A percentile compares a stretch with the other conserved stretches of the same genome.
These are phyloP conservation scores for Xylaria sp. DNA, from an alignment of 2,329 filamentous ascomycete species.

Conservation along the genomic window DNA sequence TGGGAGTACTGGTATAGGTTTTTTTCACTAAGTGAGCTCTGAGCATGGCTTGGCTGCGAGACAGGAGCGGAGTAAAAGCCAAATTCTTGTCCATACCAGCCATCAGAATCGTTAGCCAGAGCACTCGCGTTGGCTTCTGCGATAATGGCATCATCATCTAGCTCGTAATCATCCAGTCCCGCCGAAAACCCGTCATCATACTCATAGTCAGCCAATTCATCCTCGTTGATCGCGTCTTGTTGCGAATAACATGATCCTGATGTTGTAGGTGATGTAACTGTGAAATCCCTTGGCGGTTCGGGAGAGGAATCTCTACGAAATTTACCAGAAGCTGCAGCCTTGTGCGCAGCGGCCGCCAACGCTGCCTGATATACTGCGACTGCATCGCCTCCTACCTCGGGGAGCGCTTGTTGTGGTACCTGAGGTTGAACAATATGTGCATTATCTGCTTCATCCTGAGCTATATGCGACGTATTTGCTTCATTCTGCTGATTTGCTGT, in stretches of 20 bases:
- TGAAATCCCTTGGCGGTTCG: constrained; percentile 50
- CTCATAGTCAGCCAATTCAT: constrained; percentile 50
- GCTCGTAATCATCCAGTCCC: constrained; percentile 69
- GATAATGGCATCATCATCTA: constrained; percentile 90
- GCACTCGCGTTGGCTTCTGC: constrained; percentile 95
- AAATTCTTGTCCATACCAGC: constrained; percentile 96
- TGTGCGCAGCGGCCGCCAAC: constrained; percentile 81
- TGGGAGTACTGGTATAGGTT: constrained; percentile 71
- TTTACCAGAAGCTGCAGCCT: constrained; percentile 79
- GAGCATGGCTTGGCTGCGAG: constrained; percentile 44
- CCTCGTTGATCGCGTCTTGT: constrained; percentile 40
- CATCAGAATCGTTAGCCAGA: constrained; percentile 89
- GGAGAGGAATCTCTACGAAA: constrained; percentile 71
- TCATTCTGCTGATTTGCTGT: constrained; percentile 31
- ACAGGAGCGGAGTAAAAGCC: constrained; percentile 83
- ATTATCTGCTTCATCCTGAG: constrained; percentile 28
- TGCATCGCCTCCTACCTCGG: constrained; percentile 37
- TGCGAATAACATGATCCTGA: constrained; percentile 47
- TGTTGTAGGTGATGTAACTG: constrained; percentile 50
- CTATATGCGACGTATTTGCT: constrained; percentile 20
- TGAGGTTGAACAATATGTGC: constrained; percentile 31
- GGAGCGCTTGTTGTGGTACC: constrained; percentile 34
- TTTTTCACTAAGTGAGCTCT: constrained; percentile 49
- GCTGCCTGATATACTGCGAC: constrained; percentile 81
- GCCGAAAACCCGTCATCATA: constrained; percentile 67